Evolutionary conservation across 2,329 filamentous ascomycete genomes (phyloP).

Genomic region (Cladosporium sp.): DNA sequence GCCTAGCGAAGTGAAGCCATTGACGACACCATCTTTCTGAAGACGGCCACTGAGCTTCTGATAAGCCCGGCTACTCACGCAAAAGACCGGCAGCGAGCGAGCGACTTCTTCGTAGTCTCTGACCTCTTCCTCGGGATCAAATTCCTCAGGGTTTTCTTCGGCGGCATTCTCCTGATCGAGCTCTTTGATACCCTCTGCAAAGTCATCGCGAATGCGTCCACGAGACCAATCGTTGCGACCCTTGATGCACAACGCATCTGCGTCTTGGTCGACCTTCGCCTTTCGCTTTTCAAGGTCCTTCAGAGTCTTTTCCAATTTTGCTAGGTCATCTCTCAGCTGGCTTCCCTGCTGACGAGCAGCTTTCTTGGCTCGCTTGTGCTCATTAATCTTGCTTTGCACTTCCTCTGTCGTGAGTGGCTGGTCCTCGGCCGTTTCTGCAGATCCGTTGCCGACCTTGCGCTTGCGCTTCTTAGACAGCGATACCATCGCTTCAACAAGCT

Average conservation of each 20-base stretch:
- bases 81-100: slow-evolving; percentile 62
- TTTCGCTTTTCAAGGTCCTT: slow-evolving; percentile 36
- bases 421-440: slow-evolving; percentile 27
- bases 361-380: slow-evolving; percentile 49
- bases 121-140: slow-evolving; percentile 56
- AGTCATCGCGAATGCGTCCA: slow-evolving; percentile 58
- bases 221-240: slow-evolving; percentile 60
- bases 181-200: slow-evolving; percentile 61
- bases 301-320: slow-evolving; percentile 36
- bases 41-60: slow-evolving; percentile 62
- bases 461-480: slow-evolving; percentile 49
- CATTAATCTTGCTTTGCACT: slow-evolving; percentile 47
- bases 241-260: slow-evolving; percentile 52
- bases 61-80: slow-evolving; percentile 63
- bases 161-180: slow-evolving; percentile 59
- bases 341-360: slow-evolving; percentile 29
- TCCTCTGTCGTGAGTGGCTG: slow-evolving; percentile 45
- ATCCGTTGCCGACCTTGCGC: slow-evolving; percentile 33
- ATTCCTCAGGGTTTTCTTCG: slow-evolving; percentile 57
- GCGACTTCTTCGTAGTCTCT: slow-evolving; percentile 63
- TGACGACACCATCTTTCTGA: slow-evolving; percentile 53
- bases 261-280: slow-evolving; percentile 38
- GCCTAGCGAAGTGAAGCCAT: slow-evolving; percentile 55
- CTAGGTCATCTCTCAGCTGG: slow-evolving; percentile 37
- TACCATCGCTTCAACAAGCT: slow-evolving; percentile 46